Conservation (phyloP, 1,139 yeast species). For the Ashbya aceris region DNA sequence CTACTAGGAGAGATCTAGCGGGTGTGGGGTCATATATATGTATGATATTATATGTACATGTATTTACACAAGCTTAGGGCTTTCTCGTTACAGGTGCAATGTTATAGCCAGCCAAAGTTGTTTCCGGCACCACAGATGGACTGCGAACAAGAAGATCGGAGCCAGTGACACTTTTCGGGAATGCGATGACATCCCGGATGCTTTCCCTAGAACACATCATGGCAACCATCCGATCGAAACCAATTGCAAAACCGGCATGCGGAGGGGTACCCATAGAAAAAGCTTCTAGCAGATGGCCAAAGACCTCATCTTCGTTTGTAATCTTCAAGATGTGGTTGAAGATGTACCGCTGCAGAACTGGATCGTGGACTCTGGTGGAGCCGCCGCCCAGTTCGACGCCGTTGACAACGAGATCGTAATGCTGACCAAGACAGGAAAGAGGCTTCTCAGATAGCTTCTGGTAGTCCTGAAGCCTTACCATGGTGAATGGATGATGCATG, state of each 20-base stretch:
- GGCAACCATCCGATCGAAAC: constrained; percentile 88
- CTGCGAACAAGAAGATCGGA: constrained; percentile 80
- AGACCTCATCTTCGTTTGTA: constrained; percentile 49
- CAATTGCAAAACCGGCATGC: constrained; percentile 94
- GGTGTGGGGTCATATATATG: not conserved
- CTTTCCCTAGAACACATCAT: constrained; percentile 69
- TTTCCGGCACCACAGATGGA: constrained; percentile 55
- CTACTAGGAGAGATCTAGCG: not conserved
- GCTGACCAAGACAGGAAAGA: constrained; percentile 73
- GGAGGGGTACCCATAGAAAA: constrained; percentile 94
- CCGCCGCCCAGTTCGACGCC: constrained; percentile 98
- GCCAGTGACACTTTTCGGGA: constrained; percentile 89
- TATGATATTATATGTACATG: not conserved
- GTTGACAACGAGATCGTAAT: constrained; percentile 85
- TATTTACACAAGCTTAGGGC: not conserved
- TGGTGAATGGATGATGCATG: constrained; percentile 96
- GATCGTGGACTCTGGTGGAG: constrained; percentile 86
- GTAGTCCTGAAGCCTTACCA: constrained; percentile 70
- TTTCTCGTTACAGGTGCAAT: constrained; percentile 20
- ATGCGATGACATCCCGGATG: constrained; percentile 89
- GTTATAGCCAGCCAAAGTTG: constrained; percentile 43
- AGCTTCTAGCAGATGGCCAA: constrained; percentile 80
- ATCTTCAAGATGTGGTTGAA: constrained; percentile 49
- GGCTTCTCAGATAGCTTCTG: constrained; percentile 46
- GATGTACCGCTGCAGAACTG: constrained; percentile 62